Evolutionary conservation across 1,139 yeast species (phyloP).

Genomic region (Kurtzmaniella natalensis): DNA sequence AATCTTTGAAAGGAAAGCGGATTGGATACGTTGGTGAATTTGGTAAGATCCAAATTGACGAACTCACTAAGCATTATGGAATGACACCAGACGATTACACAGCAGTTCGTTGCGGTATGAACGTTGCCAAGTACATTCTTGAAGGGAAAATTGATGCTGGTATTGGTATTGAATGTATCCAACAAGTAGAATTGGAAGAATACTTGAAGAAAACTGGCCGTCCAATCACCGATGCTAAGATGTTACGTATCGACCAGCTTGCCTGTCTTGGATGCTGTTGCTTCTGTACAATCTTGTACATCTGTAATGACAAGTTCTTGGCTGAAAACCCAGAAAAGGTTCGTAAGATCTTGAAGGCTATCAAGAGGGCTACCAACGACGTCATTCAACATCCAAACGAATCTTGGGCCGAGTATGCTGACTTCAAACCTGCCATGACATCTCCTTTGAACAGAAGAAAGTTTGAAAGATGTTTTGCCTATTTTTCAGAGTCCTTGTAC

Average conservation of each 20-base stretch:
- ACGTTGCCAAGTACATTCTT: slow-evolving; percentile 52
- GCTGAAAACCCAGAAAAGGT: slow-evolving; percentile 48
- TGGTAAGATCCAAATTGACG: slow-evolving; percentile 57
- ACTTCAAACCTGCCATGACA: slow-evolving; percentile 47
- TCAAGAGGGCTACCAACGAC: slow-evolving; percentile 48
- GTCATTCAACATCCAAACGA: slow-evolving; percentile 39
- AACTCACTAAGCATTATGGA: slow-evolving; percentile 51
- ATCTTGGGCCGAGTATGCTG: slow-evolving; percentile 45
- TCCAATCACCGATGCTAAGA: slow-evolving; percentile 44
- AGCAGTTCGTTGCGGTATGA: slow-evolving; percentile 61
- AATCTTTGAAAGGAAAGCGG: slow-evolving; percentile 47
- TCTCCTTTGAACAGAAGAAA: slow-evolving; percentile 39
- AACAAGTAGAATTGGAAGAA: slow-evolving; percentile 55
- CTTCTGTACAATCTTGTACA: slow-evolving; percentile 54
- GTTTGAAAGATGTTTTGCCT: slow-evolving; percentile 53
- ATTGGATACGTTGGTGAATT: slow-evolving; percentile 59
- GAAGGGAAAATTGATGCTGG: slow-evolving; percentile 57
- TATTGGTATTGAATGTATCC: slow-evolving; percentile 56
- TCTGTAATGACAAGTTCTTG: slow-evolving; percentile 49
- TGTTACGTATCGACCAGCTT: slow-evolving; percentile 53
- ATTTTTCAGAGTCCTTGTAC: slow-evolving; percentile 48
- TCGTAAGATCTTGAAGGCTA: slow-evolving; percentile 40
- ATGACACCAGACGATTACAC: slow-evolving; percentile 54
- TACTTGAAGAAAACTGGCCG: slow-evolving; percentile 42
- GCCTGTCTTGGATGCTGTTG: slow-evolving; percentile 60